Evolutionary conservation across 371 early-diverging fungal genomes (phyloP), one percentile per base, ranked within the genome.

Genomic region (Entomophthora muscae): DNA sequence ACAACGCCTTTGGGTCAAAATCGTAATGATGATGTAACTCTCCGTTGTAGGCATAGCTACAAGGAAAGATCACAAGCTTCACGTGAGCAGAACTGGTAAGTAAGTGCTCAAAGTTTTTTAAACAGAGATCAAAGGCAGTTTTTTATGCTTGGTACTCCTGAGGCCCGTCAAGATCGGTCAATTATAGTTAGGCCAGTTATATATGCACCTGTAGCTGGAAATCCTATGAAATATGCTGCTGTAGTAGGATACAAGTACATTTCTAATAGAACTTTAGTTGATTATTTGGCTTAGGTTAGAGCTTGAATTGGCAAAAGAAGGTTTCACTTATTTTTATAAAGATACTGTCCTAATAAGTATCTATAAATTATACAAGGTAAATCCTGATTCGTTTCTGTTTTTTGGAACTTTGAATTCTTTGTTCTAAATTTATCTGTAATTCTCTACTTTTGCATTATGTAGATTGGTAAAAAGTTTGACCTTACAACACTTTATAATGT

Each of bases 311-410:
- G 61, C 61, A 2, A 61, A 61, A 26, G 61, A 61, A 51, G 61
- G 61, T 51, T 61, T 61, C 22, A 22, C 22, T 2, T 61, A 61
- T 30, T 61, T 28, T 30, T 61, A 33, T 24, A 61, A 61, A 31
- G 42, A 61, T 5, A 28, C 5, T 33, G 23, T 61, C 5, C 7
- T 42, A 12, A 61, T 61, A 3, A 32, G 22, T 22, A 61, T 61
- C 24, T 61, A 61, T 24, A 61, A 61, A 32, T 42, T 61, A 12
- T 61, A 61, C 33, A 61, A 33, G 42, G 61, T 61, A 61, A n/a
- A 13, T 10, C 31, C 13, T 28, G 3, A 29, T 26, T 10, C 5
- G 3, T 28, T 57, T 29, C 10, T 1, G 13, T 27, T 17, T 32
- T 61, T 33, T 42, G 17, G 17, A 42, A 10, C 42, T 10, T 42